A percentile compares a stretch with the other conserved stretches of the same genome.
Evolutionary conservation across 768 basidiomycete species (phyloP).

Genomic region (Hypholoma sublateritium): DNA sequence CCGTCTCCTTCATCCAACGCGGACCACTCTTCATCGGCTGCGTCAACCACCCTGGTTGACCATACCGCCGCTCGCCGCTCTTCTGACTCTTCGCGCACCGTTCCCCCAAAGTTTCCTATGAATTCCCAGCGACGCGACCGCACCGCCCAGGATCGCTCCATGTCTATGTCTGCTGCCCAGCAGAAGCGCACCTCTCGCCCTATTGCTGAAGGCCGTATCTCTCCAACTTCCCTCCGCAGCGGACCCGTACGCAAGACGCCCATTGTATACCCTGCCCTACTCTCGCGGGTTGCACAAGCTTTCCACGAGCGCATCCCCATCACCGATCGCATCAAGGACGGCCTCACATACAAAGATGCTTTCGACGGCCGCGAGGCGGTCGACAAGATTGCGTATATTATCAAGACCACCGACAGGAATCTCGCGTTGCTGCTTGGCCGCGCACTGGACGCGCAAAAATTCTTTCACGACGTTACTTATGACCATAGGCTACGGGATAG

Average conservation of each 20-base stretch:
- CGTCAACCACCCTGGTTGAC: conserved; percentile 34
- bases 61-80: conserved; percentile 53
- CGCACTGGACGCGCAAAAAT: conserved; percentile 96
- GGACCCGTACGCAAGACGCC: conserved; percentile 57
- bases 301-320: conserved; percentile 82
- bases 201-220: conserved; percentile 29
- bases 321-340: conserved; percentile 87
- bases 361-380: conserved; percentile 98
- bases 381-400: conserved; percentile 95
- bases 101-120: conserved; percentile 42
- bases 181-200: conserved; percentile 31
- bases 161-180: conserved; percentile 71
- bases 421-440: conserved; percentile 93
- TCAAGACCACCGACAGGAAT: conserved; percentile 97
- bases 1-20: conserved; percentile 24
- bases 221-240: conserved; percentile 36
- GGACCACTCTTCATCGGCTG: conserved; percentile 36
- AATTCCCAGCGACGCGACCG: conserved; percentile 55
- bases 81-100: conserved; percentile 66
- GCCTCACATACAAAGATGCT: conserved; percentile 91
- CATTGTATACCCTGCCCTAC: conserved; percentile 91
- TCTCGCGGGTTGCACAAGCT: conserved; percentile 92
- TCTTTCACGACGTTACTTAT: conserved; percentile 99
- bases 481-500: conserved; percentile 94
- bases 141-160: conserved; percentile 62